Conservation (phyloP, 2,329 filamentous ascomycete species). For the Aspergillus persii region DNA sequence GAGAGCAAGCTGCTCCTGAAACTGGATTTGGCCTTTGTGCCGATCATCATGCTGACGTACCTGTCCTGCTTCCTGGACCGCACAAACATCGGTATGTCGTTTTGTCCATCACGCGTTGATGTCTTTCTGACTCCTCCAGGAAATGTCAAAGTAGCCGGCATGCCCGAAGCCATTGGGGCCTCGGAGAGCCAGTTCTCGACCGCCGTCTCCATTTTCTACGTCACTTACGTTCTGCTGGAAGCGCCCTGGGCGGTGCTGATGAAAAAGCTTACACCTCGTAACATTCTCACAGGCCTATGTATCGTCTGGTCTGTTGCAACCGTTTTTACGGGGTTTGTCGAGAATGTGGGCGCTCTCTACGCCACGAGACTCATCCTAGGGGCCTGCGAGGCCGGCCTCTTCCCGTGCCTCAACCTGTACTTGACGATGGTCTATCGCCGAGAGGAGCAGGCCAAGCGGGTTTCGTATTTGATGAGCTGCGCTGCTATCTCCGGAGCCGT, state of each 20-base stretch:
- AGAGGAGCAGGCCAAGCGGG: constrained; percentile 42
- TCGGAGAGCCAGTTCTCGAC: constrained; percentile 45
- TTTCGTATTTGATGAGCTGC: constrained; percentile 42
- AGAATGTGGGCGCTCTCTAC: constrained; percentile 42
- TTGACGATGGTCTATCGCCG: constrained; percentile 43
- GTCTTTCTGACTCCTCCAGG: constrained; percentile 25
- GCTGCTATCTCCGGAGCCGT: constrained; percentile 41
- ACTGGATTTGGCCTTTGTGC: constrained; percentile 49
- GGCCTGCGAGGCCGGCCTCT: constrained; percentile 38
- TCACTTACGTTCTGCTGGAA: constrained; percentile 52
- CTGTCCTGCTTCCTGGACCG: constrained; percentile 57
- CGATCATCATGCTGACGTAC: constrained; percentile 57
- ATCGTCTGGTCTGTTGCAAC: constrained; percentile 51
- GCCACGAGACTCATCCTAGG: constrained; percentile 41
- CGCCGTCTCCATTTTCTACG: constrained; percentile 53
- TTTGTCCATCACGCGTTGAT: not conserved
- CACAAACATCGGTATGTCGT: constrained; percentile 47
- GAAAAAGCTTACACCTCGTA: constrained; percentile 48
- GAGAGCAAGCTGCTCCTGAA: constrained; percentile 50
- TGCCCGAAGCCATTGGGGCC: constrained; percentile 47
- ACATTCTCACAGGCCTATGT: constrained; percentile 40
- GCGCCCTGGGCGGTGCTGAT: constrained; percentile 48
- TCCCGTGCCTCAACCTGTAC: constrained; percentile 41
- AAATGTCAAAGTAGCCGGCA: constrained; percentile 49
- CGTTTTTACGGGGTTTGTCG: constrained; percentile 49